phyloP scores from a whole-genome alignment of 1,139 yeast genomes.

The Kodamaea alishanica region DNA sequence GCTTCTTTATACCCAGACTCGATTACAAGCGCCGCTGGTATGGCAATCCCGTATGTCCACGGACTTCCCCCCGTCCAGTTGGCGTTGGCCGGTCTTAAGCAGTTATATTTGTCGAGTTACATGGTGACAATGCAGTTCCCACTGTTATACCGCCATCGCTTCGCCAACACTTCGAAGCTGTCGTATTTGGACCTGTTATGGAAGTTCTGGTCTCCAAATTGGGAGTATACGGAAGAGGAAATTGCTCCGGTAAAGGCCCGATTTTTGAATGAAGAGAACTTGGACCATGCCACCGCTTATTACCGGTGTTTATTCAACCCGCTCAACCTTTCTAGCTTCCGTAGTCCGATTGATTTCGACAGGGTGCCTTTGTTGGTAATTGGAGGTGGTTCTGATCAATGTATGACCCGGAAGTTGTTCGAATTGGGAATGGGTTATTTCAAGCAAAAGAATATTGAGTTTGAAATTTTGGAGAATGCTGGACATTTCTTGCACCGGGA shows the following conservation, averaged over 20 bases:
- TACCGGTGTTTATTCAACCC: conserved; percentile 34
- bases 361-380: conserved; percentile 40
- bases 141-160: conserved; percentile 22
- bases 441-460: conserved; percentile 21
- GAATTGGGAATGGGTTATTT: conserved; percentile 23
- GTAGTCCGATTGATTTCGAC: conserved; percentile 33
- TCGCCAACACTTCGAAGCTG: conserved; percentile 11
- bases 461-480: conserved; percentile 27
- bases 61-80: conserved; percentile 28
- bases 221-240: conserved; percentile 28
- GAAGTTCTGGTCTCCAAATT: conserved; percentile 43
- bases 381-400: conserved; percentile 39
- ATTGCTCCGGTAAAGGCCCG: conserved; percentile 30
- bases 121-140: conserved; percentile 41
- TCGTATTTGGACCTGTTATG: conserved; percentile 35
- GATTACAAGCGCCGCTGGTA: conserved; percentile 32
- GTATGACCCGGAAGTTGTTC: conserved; percentile 33
- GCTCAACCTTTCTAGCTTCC: conserved; percentile 18
- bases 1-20: conserved; percentile 36
- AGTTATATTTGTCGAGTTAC: conserved; percentile 35
- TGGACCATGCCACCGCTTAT: conserved; percentile 43
- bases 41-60: conserved; percentile 40
- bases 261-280: conserved; percentile 24
- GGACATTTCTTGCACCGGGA: conserved; percentile 47
- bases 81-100: conserved; percentile 32